phyloP scores from a whole-genome alignment of 2,329 filamentous ascomycete species.

The Alternaria sp. region DNA sequence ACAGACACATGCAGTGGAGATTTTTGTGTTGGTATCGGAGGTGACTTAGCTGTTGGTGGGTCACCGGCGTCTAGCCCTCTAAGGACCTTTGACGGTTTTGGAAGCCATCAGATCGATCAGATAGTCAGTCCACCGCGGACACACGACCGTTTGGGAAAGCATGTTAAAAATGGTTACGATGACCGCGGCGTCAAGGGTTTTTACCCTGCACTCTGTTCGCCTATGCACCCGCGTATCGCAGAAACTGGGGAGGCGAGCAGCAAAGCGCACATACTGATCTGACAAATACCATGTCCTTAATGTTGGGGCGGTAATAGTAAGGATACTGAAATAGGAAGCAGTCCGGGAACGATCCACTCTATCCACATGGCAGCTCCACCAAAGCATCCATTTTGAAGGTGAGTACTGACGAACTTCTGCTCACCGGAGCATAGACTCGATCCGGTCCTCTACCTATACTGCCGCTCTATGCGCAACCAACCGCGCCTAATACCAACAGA shows the following conservation, averaged over 20 bases:
- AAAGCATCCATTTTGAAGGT: background rate
- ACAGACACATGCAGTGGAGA: background rate
- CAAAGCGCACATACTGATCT: background rate
- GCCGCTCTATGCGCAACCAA: background rate
- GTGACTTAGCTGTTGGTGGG: background rate
- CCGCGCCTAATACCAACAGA: background rate
- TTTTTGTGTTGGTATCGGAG: background rate
- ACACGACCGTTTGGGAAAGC: background rate
- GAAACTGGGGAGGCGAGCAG: conserved; percentile 8
- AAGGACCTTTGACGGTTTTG: background rate
- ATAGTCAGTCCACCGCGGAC: background rate
- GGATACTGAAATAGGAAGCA: conserved; percentile 6
- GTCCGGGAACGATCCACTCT: background rate
- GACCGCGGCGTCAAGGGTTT: background rate
- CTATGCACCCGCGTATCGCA: background rate
- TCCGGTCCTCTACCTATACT: background rate
- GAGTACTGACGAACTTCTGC: background rate
- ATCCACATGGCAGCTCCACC: background rate
- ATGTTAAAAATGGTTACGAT: conserved; percentile 1
- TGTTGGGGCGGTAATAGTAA: background rate
- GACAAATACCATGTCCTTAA: background rate
- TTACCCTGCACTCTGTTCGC: background rate
- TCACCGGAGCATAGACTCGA: background rate
- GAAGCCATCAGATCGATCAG: background rate
- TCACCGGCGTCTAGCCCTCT: background rate